A percentile compares a stretch with the other conserved stretches of the same genome.
These are phyloP conservation scores for Saksenaea oblongispora DNA, from an alignment of 371 early-diverging fungal genomes.

Conservation along the genomic window DNA sequence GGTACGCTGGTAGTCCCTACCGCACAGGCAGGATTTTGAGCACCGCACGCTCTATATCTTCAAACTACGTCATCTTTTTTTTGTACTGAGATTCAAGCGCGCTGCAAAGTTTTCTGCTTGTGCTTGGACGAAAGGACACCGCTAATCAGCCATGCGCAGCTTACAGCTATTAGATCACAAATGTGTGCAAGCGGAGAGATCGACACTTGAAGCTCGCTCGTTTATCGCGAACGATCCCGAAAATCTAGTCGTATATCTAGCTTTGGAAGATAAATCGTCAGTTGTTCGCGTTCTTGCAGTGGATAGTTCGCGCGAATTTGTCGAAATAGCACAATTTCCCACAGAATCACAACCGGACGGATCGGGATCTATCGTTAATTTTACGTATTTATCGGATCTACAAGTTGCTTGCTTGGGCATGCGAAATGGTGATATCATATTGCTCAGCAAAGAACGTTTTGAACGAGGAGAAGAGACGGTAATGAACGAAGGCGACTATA, in stretches of 20 bases:
- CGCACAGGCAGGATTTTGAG: too few species aligned
- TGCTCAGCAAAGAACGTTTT: conserved; percentile 59
- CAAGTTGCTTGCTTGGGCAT: conserved; percentile 69
- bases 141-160: neutral
- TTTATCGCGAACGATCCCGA: conserved; percentile 56
- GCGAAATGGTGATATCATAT: conserved; percentile 68
- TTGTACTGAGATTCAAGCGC: neutral
- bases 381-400: conserved; percentile 65
- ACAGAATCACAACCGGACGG: neutral
- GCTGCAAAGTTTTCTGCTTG: neutral
- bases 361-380: conserved; percentile 38
- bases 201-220: conserved; percentile 21
- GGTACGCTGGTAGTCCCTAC: too few species aligned
- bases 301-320: neutral
- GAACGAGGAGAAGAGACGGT: conserved; percentile 52
- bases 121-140: neutral
- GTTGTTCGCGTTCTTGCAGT: neutral
- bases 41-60: too few species aligned
- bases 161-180: neutral
- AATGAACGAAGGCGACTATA: conserved; percentile 1
- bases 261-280: conserved; percentile 38
- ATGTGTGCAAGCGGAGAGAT: neutral
- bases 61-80: too few species aligned
- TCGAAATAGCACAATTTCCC: conserved; percentile 9
- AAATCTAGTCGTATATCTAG: conserved; percentile 48